These are phyloP conservation scores for Pichia nakasei DNA, from an alignment of 805 yeast species.

Conservation along the genomic window DNA sequence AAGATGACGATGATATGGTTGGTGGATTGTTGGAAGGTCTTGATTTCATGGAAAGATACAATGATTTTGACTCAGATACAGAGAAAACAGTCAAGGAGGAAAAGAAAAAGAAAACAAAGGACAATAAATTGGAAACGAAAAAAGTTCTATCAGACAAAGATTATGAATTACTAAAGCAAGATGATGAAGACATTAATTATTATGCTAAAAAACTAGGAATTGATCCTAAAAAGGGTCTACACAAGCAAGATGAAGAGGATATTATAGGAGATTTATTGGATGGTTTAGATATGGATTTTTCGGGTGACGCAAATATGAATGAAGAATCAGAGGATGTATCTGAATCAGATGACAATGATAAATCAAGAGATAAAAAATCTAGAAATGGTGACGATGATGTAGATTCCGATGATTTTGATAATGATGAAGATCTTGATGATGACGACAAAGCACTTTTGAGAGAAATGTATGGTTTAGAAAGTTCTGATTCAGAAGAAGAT, in stretches of 20 bases:
- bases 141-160: slow-evolving; percentile 33
- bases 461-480: slow-evolving; percentile 26
- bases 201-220: slow-evolving; percentile 79
- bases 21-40: slow-evolving; percentile 77
- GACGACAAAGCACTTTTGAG: slow-evolving; percentile 23
- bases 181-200: slow-evolving; percentile 71
- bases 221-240: slow-evolving; percentile 44
- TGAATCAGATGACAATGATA: not conserved
- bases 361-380: slow-evolving; percentile 3
- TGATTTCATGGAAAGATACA: slow-evolving; percentile 30
- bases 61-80: slow-evolving; percentile 11
- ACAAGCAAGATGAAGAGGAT: slow-evolving; percentile 59
- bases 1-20: slow-evolving; percentile 62
- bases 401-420: slow-evolving; percentile 25
- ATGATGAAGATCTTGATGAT: slow-evolving; percentile 24
- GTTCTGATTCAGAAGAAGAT: slow-evolving; percentile 17
- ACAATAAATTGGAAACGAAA: not conserved
- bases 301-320: slow-evolving; percentile 12
- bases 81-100: slow-evolving; percentile 6
- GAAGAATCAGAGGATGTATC: not conserved
- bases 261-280: slow-evolving; percentile 73
- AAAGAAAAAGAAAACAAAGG: slow-evolving; percentile 4
- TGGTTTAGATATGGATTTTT: slow-evolving; percentile 46
- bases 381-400: slow-evolving; percentile 19
- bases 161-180: slow-evolving; percentile 41